Evolutionary conservation across 2,329 filamentous ascomycete species (phyloP), one percentile per base, ranked within the genome.

Genomic region (Sporothrix pseudoabietina): DNA sequence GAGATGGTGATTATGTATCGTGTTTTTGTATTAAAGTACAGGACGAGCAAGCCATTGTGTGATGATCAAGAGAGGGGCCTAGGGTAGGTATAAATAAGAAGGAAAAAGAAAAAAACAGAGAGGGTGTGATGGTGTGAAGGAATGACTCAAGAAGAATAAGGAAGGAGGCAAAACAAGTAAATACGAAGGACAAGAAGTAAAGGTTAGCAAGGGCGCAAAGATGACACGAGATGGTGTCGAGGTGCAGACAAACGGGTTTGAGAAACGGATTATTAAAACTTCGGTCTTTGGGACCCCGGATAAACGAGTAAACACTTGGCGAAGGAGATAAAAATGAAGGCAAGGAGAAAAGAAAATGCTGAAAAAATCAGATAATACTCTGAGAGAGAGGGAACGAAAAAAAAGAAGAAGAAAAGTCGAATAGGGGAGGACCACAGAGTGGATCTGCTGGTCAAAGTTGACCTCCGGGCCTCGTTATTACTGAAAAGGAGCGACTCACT

Each of bases 221-320:
- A 35, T 59, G 30, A 35, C 55, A 16, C 55, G 55, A 59, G 55
- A 59, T 16, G 30, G 55, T 26, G 22, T 10, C 4, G 22, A 30
- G 22, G 52, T 44, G 41, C 41, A 44, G 41, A 35, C 22, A 10
- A 32, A 32, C 30, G 55, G 55, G n/a, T 14, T 14, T 35, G 16
- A 59, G 16, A 59, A 59, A 19, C 55, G 55, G 55, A 39, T 59
- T 59, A 59, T 59, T 59, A 35, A 59, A 57, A 59, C 10, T 19
- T 59, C 30, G 3, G 30, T 59, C 26, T 12, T 35, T 35, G n/a
- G 52, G 55, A 59, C 30, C 12, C 55, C 55, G 55, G 35, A 14
- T 59, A 59, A 35, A 59, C 19, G 55, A 59, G 30, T 59, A 59
- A 35, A 59, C 19, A 41, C 54, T 4, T 14, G 5, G 57, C 30